Percentiles rank a stretch among this genome's conserved stretches.
These are phyloP conservation scores for Tieghemiomyces parasiticus DNA, from an alignment of 192 early-diverging fungal species.

Conservation along the genomic window DNA sequence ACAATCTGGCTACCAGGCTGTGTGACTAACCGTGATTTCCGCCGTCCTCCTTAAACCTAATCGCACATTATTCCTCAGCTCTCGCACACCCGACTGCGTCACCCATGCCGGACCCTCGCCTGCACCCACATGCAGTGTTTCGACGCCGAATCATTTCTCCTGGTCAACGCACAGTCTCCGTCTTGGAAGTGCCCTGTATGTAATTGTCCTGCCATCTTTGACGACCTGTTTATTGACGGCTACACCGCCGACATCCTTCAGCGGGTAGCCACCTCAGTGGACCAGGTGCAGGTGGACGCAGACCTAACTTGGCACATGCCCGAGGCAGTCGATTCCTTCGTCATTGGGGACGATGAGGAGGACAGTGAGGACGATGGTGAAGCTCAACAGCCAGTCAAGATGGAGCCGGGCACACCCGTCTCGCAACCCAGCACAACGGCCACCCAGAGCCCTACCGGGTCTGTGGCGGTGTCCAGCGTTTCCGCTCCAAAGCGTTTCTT, in stretches of 20 bases:
- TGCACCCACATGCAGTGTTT: constrained; percentile 80
- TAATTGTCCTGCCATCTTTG: constrained; percentile 24
- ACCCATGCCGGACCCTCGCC: constrained; percentile 37
- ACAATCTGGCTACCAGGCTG: neutral
- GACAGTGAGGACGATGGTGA: constrained; percentile 12
- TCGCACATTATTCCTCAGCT: too few species aligned
- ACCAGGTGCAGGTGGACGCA: constrained; percentile 23
- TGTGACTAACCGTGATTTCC: neutral
- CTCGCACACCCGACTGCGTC: constrained; percentile 43
- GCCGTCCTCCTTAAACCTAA: constrained; percentile 14
- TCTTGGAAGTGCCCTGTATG: constrained; percentile 70
- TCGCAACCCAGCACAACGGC: too few species aligned
- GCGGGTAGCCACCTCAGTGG: constrained; percentile 15
- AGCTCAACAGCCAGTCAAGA: too few species aligned
- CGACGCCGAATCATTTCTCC: constrained; percentile 53
- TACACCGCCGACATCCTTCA: constrained; percentile 31
- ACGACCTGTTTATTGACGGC: constrained; percentile 54
- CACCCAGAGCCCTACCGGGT: too few species aligned
- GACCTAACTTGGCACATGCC: constrained; percentile 24
- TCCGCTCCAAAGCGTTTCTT: too few species aligned
- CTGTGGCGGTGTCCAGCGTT: too few species aligned
- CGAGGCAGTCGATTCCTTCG: constrained; percentile 15
- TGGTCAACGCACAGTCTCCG: constrained; percentile 48
- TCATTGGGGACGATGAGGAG: constrained; percentile 22
- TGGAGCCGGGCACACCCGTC: too few species aligned